A percentile compares a stretch with the other conserved stretches of the same genome.
Conservation (phyloP, 2,329 filamentous ascomycete species). For the Alternaria alternata region DNA sequence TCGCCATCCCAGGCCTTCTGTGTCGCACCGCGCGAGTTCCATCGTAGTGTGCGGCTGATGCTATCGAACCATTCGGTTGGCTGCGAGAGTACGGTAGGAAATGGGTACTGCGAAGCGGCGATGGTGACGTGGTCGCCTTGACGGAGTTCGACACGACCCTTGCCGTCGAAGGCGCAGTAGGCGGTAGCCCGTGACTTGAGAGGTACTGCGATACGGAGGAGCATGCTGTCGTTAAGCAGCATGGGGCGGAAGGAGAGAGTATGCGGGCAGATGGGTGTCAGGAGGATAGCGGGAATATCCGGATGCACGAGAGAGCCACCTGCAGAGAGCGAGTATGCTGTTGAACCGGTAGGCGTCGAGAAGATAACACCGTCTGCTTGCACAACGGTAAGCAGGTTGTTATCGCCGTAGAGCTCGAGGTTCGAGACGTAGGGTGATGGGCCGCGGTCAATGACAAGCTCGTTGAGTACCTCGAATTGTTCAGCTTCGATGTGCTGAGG, state of each 20-base stretch:
- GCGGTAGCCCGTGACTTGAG: conserved; percentile 86
- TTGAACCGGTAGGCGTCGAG: conserved; percentile 88
- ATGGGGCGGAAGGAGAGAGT: conserved; percentile 97
- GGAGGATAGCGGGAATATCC: conserved; percentile 93
- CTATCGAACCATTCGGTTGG: conserved; percentile 97
- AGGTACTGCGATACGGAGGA: conserved; percentile 87
- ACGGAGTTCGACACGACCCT: conserved; percentile 89
- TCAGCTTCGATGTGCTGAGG: conserved; percentile 81
- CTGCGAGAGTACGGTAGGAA: conserved; percentile 91
- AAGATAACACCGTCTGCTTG: conserved; percentile 98
- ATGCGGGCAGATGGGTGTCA: conserved; percentile 97
- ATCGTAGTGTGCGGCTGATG: conserved; percentile 87
- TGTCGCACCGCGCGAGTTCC: conserved; percentile 91
- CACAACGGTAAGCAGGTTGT: conserved; percentile 92
- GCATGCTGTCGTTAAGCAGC: conserved; percentile 94
- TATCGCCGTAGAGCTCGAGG: conserved; percentile 93
- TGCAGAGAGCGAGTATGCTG: conserved; percentile 94
- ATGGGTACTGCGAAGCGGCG: conserved; percentile 93
- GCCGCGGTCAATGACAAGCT: conserved; percentile 96
- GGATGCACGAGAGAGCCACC: conserved; percentile 96
- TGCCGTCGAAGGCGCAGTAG: conserved; percentile 97
- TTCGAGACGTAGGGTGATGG: conserved; percentile 97
- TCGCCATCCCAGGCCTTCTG: conserved; percentile 80
- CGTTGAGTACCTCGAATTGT: conserved; percentile 97
- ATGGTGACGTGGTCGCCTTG: conserved; percentile 97